phyloP scores from a whole-genome alignment of 2,329 filamentous ascomycete species.

The Cladosporium sp. region DNA sequence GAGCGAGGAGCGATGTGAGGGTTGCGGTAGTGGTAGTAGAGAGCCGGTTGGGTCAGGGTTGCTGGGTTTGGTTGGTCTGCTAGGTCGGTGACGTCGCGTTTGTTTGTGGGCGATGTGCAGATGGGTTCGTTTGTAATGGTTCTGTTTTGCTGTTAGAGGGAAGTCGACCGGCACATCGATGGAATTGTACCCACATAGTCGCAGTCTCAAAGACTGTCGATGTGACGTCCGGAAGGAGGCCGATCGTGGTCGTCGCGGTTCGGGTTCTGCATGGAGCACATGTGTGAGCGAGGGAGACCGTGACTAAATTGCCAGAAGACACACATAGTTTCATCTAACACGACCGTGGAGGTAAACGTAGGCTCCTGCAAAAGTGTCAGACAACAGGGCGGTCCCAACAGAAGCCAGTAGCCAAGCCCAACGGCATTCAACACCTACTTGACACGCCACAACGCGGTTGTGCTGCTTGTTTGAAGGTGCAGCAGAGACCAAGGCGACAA shows the following conservation, averaged over 20 bases:
- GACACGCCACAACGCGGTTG: background rate
- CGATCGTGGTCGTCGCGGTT: background rate
- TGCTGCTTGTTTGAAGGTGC: background rate
- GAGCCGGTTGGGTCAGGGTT: background rate
- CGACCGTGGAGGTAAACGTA: background rate
- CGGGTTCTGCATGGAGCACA: background rate
- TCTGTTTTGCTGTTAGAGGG: background rate
- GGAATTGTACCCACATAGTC: background rate
- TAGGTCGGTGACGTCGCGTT: background rate
- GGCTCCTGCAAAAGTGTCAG: background rate
- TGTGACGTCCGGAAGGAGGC: background rate
- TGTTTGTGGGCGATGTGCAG: background rate
- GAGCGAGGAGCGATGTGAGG: background rate
- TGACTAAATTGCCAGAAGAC: background rate
- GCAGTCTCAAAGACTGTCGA: background rate
- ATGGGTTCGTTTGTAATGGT: background rate
- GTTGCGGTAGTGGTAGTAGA: slow-evolving; percentile 3
- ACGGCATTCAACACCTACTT: background rate
- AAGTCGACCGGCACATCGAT: background rate
- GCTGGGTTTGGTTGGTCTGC: background rate
- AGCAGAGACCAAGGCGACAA: background rate
- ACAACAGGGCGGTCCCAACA: background rate
- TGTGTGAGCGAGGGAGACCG: background rate
- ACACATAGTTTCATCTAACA: slow-evolving; percentile 6
- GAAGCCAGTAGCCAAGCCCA: background rate